Base-by-base conservation (phyloP, 2,329 filamentous ascomycete species). In the Chaetomiaceae sp. region DNA sequence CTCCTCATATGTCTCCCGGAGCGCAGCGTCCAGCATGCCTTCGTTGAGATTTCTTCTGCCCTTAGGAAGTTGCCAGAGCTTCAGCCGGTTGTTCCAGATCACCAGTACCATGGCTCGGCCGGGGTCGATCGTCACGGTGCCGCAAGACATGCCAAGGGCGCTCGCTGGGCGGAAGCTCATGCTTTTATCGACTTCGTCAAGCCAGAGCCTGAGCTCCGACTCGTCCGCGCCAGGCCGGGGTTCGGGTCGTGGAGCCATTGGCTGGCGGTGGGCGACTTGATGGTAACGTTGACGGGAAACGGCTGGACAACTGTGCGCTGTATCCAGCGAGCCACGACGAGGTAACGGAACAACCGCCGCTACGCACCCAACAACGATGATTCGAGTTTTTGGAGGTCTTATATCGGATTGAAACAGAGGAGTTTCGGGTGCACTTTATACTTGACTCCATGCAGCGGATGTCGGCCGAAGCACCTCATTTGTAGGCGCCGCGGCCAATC, bases 1-100 rank as follows among this genome's bases (percentile, higher is more conserved):
- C 60, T 78, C 75, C 56, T 78, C 75, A 38, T 66, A 66, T 0
- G 75, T 76, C 61, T 77, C 75, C 25, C 75, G 71, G 13, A 77
- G 56, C 11, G 75, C 75, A 0, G 74, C 67, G 2, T 62, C 63
- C 23, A 70, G 67, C 30, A 75, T 64, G 55, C 66, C 67, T 57
- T 78, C 75, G 50, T 67, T 69, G 38, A 78, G 71, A 59, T 76
- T 72, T 61, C 75, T 75, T 55, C 74, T 69, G 42, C 75, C 75
- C 60, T 77, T 77, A 44, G 75, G 75, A 6, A 77, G 66, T 62
- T 77, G 74, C 59, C 67, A 72, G 56, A 75, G 71, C 16, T 67
- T 65, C 54, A 73, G 69, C 40, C 66, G 66, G 23, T 63, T 67
- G 62, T 77, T 75, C 61, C 67, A 73, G 18, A 78, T 63, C 33